Evolutionary conservation across 2,329 filamentous ascomycete genomes (phyloP).

Genomic region (Fusarium metavorans): DNA sequence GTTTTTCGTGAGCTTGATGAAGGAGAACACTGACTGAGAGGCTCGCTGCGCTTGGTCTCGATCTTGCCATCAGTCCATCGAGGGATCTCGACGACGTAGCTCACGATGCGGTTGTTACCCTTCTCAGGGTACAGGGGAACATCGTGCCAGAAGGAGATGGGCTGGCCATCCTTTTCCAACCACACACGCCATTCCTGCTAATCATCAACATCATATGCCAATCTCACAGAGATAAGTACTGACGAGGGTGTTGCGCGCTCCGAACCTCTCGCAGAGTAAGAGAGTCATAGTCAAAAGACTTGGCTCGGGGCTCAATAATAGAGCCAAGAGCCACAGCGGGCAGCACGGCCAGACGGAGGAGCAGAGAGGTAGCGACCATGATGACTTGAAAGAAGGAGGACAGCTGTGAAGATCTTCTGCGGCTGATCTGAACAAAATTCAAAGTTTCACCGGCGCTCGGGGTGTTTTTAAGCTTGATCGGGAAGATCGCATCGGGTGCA

Average conservation of each 20-base stretch:
- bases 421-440: not conserved
- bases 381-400: not conserved
- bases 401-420: not conserved
- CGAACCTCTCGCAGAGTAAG: conserved; percentile 52
- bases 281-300: conserved; percentile 44
- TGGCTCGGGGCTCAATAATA: conserved; percentile 14
- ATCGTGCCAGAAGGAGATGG: conserved; percentile 58
- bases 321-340: conserved; percentile 32
- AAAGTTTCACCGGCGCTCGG: conserved; percentile 11
- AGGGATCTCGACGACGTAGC: conserved; percentile 57
- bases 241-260: conserved; percentile 54
- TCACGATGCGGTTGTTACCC: conserved; percentile 51
- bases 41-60: conserved; percentile 54
- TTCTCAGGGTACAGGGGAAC: conserved; percentile 54
- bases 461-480: conserved; percentile 29
- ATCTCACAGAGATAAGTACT: not conserved
- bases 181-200: conserved; percentile 55
- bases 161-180: conserved; percentile 54
- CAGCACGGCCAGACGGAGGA: conserved; percentile 36
- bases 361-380: conserved; percentile 32
- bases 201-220: not conserved
- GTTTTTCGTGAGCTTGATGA: fast-evolving
- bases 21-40: conserved; percentile 48
- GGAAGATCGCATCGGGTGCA: conserved; percentile 11
- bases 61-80: conserved; percentile 56